phyloP scores from a whole-genome alignment of 495 filamentous ascomycete species.

The Penicillium ochrochloron region DNA sequence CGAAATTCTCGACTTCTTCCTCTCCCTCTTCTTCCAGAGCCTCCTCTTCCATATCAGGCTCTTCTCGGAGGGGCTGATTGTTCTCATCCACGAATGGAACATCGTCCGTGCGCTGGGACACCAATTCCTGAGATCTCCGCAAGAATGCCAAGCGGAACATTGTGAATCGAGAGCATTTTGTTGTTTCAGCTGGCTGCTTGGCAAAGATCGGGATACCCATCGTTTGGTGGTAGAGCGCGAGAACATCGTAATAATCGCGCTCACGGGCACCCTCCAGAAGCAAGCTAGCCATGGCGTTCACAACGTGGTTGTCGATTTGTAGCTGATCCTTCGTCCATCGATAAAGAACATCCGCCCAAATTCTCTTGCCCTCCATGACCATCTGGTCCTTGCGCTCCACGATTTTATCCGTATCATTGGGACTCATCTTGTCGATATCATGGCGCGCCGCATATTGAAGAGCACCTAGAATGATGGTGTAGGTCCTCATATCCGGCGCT shows the following conservation, averaged over 20 bases:
- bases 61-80: constrained; percentile 18
- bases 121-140: background rate
- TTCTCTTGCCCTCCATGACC: constrained; percentile 61
- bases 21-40: constrained; percentile 26
- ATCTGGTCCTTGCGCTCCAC: constrained; percentile 36
- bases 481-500: constrained; percentile 72
- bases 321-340: constrained; percentile 74
- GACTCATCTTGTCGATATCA: constrained; percentile 32
- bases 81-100: constrained; percentile 43
- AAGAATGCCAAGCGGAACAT: constrained; percentile 13
- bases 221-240: constrained; percentile 76
- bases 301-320: constrained; percentile 71
- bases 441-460: constrained; percentile 49
- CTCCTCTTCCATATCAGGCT: constrained; percentile 17
- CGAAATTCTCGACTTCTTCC: constrained; percentile 37
- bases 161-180: constrained; percentile 15
- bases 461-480: constrained; percentile 78
- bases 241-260: constrained; percentile 67
- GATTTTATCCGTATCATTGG: constrained; percentile 41
- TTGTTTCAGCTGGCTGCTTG: constrained; percentile 24
- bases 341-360: constrained; percentile 80
- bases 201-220: constrained; percentile 64
- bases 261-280: constrained; percentile 62
- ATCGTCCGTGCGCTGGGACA: constrained; percentile 22
- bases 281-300: constrained; percentile 75